phyloP scores from a whole-genome alignment of 768 basidiomycete genomes.

The Lactarius akahatsu region DNA sequence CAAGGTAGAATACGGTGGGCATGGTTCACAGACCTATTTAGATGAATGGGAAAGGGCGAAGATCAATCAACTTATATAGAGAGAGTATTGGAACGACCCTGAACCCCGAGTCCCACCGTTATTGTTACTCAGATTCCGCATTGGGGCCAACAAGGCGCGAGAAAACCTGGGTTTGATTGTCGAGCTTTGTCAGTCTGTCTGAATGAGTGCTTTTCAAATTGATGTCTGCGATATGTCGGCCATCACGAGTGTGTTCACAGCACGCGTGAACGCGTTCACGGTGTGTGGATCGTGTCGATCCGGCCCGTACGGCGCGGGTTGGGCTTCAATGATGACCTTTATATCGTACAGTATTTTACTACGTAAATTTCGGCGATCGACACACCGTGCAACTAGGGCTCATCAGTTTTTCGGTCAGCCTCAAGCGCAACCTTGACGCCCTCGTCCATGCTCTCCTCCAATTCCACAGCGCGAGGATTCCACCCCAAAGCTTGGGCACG shows the following conservation, averaged over 20 bases:
- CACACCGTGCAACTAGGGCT: background rate
- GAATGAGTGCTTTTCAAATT: background rate
- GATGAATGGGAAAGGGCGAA: background rate
- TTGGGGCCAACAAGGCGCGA: background rate
- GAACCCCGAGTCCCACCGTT: background rate
- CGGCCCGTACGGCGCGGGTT: background rate
- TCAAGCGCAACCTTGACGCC: background rate
- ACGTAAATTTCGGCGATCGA: background rate
- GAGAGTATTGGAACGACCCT: background rate
- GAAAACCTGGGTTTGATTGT: too few relatives aligned
- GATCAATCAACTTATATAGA: background rate
- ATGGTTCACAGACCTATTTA: background rate
- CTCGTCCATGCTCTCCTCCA: constrained; percentile 1
- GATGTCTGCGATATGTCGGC: background rate
- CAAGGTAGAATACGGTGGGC: constrained; percentile 22
- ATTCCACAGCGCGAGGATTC: constrained; percentile 5
- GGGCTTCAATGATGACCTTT: too few relatives aligned
- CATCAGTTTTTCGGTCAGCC: background rate
- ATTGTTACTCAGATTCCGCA: background rate
- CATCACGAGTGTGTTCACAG: background rate
- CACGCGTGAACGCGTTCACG: background rate
- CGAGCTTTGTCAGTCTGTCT: background rate
- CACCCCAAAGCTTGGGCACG: background rate
- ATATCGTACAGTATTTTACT: background rate
- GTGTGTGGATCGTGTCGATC: background rate